Conservation (phyloP, 108 stramenopile genomes). For the Asterionellopsis glacialis region DNA sequence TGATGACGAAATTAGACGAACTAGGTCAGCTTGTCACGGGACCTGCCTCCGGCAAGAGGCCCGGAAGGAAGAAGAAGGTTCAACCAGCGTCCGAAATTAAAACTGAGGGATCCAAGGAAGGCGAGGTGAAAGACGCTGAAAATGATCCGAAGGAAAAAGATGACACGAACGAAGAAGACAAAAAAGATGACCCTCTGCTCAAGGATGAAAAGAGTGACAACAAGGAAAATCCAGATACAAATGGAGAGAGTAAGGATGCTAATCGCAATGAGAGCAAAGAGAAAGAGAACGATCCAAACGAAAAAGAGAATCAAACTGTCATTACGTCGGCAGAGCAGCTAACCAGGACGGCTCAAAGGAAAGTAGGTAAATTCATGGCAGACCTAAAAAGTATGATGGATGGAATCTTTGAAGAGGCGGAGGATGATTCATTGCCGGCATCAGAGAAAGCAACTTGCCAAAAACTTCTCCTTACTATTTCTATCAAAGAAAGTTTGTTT, state of each 20-base stretch:
- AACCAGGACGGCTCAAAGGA: slow-evolving; percentile 51
- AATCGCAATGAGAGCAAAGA: slow-evolving; percentile 15
- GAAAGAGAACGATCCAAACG: slow-evolving; percentile 9
- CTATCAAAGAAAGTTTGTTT: slow-evolving; percentile 75
- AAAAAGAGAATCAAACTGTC: slow-evolving; percentile 18
- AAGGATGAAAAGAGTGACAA: slow-evolving; percentile 6
- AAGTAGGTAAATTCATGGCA: slow-evolving; percentile 77
- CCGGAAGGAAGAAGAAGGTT: slow-evolving; percentile 27
- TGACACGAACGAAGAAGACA: slow-evolving; percentile 16
- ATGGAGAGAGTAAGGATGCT: slow-evolving; percentile 9
- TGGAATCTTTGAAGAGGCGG: slow-evolving; percentile 73
- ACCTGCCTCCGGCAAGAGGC: slow-evolving; percentile 13
- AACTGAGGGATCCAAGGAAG: no score
- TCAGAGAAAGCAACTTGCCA: slow-evolving; percentile 66
- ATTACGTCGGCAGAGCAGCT: slow-evolving; percentile 21
- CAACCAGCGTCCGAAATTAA: background rate
- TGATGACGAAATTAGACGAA: slow-evolving; percentile 60
- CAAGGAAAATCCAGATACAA: slow-evolving; percentile 7
- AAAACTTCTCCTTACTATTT: slow-evolving; percentile 75
- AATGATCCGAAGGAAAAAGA: slow-evolving; percentile 25
- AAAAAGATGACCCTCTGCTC: slow-evolving; percentile 9
- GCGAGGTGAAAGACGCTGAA: no score
- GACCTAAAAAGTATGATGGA: slow-evolving; percentile 85
- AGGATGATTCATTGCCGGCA: slow-evolving; percentile 52
- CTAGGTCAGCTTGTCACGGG: slow-evolving; percentile 40